phyloP scores from a whole-genome alignment of 257 asterid species.

The Solanum sejunctum region DNA sequence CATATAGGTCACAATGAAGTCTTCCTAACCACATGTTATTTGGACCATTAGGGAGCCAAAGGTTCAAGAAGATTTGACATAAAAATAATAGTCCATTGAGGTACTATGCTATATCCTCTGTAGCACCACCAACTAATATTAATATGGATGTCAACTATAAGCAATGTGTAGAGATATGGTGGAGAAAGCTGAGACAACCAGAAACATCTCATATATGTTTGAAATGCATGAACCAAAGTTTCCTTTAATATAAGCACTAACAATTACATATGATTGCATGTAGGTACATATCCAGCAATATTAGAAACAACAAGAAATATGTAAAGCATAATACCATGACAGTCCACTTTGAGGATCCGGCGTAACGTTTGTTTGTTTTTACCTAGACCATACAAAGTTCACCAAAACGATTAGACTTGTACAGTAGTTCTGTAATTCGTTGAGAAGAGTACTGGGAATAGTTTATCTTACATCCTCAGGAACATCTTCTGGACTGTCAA shows the following conservation, averaged over 20 bases:
- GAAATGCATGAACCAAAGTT: background rate
- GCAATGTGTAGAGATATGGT: background rate
- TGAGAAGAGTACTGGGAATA: background rate
- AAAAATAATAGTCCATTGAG: background rate
- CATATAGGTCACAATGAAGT: background rate
- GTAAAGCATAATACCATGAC: conserved; percentile 48
- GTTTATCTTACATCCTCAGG: conserved; percentile 73
- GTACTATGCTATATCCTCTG: background rate
- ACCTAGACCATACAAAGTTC: conserved; percentile 28
- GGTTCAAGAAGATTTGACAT: background rate
- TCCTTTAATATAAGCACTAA: background rate
- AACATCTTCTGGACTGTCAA: conserved; percentile 81
- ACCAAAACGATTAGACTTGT: background rate
- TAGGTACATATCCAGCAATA: background rate
- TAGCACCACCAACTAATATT: background rate
- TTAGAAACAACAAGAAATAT: background rate
- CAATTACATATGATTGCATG: background rate
- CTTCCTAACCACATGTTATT: background rate
- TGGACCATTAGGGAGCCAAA: background rate
- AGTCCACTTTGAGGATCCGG: conserved; percentile 89
- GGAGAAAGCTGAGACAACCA: background rate
- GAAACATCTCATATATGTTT: background rate
- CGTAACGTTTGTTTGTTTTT: conserved; percentile 77
- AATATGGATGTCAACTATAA: background rate
- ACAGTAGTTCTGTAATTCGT: background rate